Evolutionary conservation across 108 stramenopile species (phyloP).

Genomic region (Skeletonema marinoi): DNA sequence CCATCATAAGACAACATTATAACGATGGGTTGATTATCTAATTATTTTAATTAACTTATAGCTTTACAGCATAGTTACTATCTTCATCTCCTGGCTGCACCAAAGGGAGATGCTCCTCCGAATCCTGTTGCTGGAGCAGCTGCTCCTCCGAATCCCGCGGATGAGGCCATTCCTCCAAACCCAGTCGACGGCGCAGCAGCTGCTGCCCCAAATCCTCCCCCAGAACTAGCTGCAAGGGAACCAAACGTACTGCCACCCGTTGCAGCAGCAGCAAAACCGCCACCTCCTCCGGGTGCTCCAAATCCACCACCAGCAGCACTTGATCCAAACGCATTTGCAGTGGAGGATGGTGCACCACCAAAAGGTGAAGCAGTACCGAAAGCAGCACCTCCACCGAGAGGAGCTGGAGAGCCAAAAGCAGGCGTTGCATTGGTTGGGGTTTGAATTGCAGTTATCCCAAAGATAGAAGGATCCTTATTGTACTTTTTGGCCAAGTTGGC

Average conservation of each 20-base stretch:
- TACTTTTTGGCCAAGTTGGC: constrained; percentile 87
- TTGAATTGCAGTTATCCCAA: constrained; percentile 55
- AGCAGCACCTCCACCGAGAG: background rate
- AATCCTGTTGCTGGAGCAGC: constrained; percentile 24
- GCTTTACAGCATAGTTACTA: background rate
- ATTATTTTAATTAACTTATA: background rate
- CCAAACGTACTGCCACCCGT: constrained; percentile 28
- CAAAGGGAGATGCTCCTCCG: background rate
- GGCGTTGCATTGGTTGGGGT: constrained; percentile 10
- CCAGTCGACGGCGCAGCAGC: background rate
- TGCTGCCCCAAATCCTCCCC: background rate
- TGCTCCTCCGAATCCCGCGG: background rate
- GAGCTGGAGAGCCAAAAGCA: constrained; percentile 22
- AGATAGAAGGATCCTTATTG: constrained; percentile 72
- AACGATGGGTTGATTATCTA: background rate
- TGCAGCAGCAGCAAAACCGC: constrained; percentile 39
- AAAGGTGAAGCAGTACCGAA: constrained; percentile 34
- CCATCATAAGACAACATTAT: constrained; percentile 26
- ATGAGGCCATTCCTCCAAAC: constrained; percentile 13
- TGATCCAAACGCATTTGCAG: constrained; percentile 10
- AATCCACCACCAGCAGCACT: constrained; percentile 41
- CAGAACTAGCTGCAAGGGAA: constrained; percentile 20
- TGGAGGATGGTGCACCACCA: constrained; percentile 44
- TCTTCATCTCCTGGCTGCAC: background rate
- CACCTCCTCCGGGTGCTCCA: constrained; percentile 42